Evolutionary conservation across 2,329 filamentous ascomycete genomes (phyloP), one percentile per base, ranked within the genome.

Genomic region (Scytalidium lignicola): DNA sequence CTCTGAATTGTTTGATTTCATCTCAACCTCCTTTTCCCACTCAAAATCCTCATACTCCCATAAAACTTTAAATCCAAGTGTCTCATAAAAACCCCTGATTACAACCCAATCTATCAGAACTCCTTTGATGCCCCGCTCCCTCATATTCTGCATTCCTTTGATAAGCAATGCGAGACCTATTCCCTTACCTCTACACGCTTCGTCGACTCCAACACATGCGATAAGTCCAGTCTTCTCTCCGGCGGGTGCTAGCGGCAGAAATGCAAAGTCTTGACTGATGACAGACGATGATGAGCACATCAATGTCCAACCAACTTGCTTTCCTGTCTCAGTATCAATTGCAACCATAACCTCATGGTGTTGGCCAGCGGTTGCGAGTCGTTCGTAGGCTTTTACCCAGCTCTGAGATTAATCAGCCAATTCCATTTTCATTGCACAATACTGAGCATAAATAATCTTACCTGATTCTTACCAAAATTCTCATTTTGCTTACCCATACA

Each of bases 81-180:
- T 62, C 51, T 70, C 69, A 55, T 71, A 71, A 58, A 64, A 71
- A 40, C 67, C 67, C 13, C 67, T 61, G 23, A 67, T 43, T 39
- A 57, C 59, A 26, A 69, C 67, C 64, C 66, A 70, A 42, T 71
- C 69, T 19, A 71, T 62, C 58, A 70, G 70, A 8, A 67, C 64
- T 0, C 63, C 65, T 22, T 70, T 62, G 6, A 67, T 50, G 1
- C 64, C 67, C 22, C 69, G 51, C 44, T 64, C 47, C 54, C 63
- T 66, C 67, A 72, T 65, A 52, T 68, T 51, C 51, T 69, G 57
- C 10, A 70, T 58, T 26, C 70, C 67, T 57, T 68, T 60, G 37
- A 64, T 65, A 43, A 72, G 52, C 46, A 74, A 57, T 18, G 67
- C 67, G 44, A 71, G 57, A 17, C 68, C 66, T 32, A 70, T 58